These are phyloP conservation scores for Sporothrix inflata DNA, from an alignment of 2,329 filamentous ascomycete species.

Conservation along the genomic window DNA sequence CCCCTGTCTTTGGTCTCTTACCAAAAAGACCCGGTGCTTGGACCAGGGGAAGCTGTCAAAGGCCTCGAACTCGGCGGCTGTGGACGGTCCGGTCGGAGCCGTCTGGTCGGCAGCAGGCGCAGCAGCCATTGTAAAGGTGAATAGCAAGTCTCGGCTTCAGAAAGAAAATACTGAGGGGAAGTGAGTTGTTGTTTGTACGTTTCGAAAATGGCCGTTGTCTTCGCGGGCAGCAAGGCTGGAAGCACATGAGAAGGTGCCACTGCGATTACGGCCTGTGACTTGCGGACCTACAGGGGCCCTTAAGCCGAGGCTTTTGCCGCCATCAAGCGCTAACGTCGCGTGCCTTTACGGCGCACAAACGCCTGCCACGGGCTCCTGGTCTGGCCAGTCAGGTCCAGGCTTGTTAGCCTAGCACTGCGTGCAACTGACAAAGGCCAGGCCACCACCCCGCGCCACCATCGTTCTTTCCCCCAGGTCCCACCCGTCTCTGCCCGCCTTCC, in stretches of 20 bases:
- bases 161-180: neutral
- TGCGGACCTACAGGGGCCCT: neutral
- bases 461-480: neutral
- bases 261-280: neutral
- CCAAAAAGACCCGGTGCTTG: constrained; percentile 34
- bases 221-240: constrained; percentile 5
- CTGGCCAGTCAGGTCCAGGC: neutral
- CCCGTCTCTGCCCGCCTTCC: constrained; percentile 21
- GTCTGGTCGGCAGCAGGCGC: neutral
- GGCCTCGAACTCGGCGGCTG: constrained; percentile 30
- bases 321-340: constrained; percentile 17
- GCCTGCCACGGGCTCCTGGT: neutral
- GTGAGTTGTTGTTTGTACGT: neutral
- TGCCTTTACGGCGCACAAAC: constrained; percentile 7
- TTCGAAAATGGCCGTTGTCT: neutral
- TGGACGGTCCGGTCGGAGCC: neutral
- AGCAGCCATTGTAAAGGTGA: constrained; percentile 23
- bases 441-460: constrained; percentile 9
- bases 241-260: constrained; percentile 13
- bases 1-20: neutral
- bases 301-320: constrained; percentile 26
- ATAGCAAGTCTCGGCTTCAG: neutral
- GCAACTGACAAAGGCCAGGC: neutral
- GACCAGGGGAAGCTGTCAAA: constrained; percentile 36
- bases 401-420: neutral